Evolutionary conservation across 2,329 filamentous ascomycete genomes (phyloP), one percentile per base, ranked within the genome.

Genomic region (Fusarium sp.): DNA sequence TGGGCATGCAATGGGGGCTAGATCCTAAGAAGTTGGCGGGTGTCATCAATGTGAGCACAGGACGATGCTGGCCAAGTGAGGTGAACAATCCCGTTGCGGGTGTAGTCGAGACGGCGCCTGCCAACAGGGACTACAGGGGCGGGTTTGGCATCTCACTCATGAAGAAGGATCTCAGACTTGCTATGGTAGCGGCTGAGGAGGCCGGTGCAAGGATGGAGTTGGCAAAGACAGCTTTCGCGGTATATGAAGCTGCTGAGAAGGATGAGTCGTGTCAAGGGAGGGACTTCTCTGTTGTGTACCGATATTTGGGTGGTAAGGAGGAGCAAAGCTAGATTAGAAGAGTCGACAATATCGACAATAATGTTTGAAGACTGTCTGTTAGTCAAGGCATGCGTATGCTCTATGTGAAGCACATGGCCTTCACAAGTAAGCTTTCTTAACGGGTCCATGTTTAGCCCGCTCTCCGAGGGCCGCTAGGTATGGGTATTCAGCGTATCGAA

Each of bases 31-130:
- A 89, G 9, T 86, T 99, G 3, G 92, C 93, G 1, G 90, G 91
- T 52, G 90, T 99, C 80, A 93, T 99, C 83, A 98, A 98, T 78
- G 92, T 92, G 5, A 96, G 93, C 73, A 98, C 95, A 1, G 96
- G 96, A n/a, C 89, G 87, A 70, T 98, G 95, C 85, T 99, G 96
- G 96, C 94, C 95, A 2, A 96, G 91, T 74, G 95, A 98, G 81
- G 85, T 97, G 66, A 99, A 99, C 81, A 98, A 98, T 77, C 96
- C 96, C 0, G 94, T 98, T 5, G 90, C 90, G 13, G 95, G 94
- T 15, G 94, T 98, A 0, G 86, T 95, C 22, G 89, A 91, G 64
- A 88, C 86, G 1, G 88, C 93, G 3, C 94, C 95, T 0, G 92
- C 94, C 0, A 88, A 86, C 56, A 85, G 91, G 58, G 94, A 92